These are phyloP conservation scores for Aspergillus alliaceus DNA, from an alignment of 2,329 filamentous ascomycete genomes.

Conservation along the genomic window DNA sequence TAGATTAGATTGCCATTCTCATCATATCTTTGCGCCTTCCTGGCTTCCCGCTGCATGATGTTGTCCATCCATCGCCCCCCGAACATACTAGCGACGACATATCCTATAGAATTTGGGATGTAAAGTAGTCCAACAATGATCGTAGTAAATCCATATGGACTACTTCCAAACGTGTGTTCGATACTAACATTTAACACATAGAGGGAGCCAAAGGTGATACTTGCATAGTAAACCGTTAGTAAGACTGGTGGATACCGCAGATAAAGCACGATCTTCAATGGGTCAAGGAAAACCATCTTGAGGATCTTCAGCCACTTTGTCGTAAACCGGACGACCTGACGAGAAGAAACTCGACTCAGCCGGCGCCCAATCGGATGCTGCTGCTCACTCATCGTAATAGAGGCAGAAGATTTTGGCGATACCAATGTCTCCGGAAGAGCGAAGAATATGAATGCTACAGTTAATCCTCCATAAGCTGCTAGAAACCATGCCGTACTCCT, in stretches of 20 bases:
- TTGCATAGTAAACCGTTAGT: slow-evolving; percentile 71
- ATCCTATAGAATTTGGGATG: slow-evolving; percentile 73
- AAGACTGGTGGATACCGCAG: slow-evolving; percentile 73
- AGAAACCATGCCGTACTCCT: slow-evolving; percentile 77
- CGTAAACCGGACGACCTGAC: slow-evolving; percentile 60
- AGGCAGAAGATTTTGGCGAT: slow-evolving; percentile 28
- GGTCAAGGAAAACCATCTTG: slow-evolving; percentile 68
- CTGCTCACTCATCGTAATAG: slow-evolving; percentile 26
- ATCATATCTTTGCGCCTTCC: slow-evolving; percentile 68
- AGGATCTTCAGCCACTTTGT: slow-evolving; percentile 55
- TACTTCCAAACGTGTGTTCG: slow-evolving; percentile 64
- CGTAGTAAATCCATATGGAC: slow-evolving; percentile 68
- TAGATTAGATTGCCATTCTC: slow-evolving; percentile 65
- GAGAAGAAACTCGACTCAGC: slow-evolving; percentile 58
- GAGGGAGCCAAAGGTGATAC: slow-evolving; percentile 72
- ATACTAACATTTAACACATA: slow-evolving; percentile 78
- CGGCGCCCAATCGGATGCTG: slow-evolving; percentile 25
- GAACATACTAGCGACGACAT: slow-evolving; percentile 65
- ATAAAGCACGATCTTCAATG: slow-evolving; percentile 68
- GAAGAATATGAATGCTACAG: slow-evolving; percentile 42
- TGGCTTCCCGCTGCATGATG: slow-evolving; percentile 77
- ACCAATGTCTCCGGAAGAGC: slow-evolving; percentile 46
- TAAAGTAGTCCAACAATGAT: slow-evolving; percentile 74
- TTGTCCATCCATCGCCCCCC: slow-evolving; percentile 76
- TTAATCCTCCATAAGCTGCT: slow-evolving; percentile 63